These are phyloP conservation scores for Cairneyella variabilis DNA, from an alignment of 495 filamentous ascomycete genomes.

Conservation along the genomic window DNA sequence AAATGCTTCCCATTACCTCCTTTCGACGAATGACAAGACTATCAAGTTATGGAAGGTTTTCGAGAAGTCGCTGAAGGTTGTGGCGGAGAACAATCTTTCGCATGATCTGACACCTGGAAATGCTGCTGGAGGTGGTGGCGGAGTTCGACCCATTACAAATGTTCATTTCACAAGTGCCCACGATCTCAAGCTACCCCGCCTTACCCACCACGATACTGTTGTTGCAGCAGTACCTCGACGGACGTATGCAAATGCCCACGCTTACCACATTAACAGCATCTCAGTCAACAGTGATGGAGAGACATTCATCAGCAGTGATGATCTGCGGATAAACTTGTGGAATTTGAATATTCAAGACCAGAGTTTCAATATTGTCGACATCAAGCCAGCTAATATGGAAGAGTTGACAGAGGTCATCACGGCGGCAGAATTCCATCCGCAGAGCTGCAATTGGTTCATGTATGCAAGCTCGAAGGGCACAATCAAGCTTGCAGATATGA, in stretches of 20 bases:
- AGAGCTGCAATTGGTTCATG: constrained; percentile 99
- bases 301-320: constrained; percentile 98
- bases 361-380: constrained; percentile 99
- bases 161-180: constrained; percentile 73
- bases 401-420: constrained; percentile 98
- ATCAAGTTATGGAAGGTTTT: constrained; percentile 99
- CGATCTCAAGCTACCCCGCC: constrained; percentile 84
- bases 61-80: constrained; percentile 97
- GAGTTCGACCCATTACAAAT: constrained; percentile 62
- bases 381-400: constrained; percentile 99
- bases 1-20: constrained; percentile 96
- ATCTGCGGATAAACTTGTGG: constrained; percentile 97
- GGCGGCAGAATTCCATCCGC: constrained; percentile 94
- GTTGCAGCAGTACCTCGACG: constrained; percentile 93
- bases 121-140: constrained; percentile 68
- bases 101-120: constrained; percentile 85
- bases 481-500: constrained; percentile 98
- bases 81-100: constrained; percentile 97
- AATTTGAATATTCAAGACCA: constrained; percentile 99
- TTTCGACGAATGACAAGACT: constrained; percentile 99
- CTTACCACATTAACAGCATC: constrained; percentile 99
- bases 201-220: constrained; percentile 98
- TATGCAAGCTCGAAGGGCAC: constrained; percentile 99
- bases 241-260: constrained; percentile 97
- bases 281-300: constrained; percentile 99